These are phyloP conservation scores for Apiosordaria backusii DNA, from an alignment of 495 filamentous ascomycete species.

Conservation along the genomic window DNA sequence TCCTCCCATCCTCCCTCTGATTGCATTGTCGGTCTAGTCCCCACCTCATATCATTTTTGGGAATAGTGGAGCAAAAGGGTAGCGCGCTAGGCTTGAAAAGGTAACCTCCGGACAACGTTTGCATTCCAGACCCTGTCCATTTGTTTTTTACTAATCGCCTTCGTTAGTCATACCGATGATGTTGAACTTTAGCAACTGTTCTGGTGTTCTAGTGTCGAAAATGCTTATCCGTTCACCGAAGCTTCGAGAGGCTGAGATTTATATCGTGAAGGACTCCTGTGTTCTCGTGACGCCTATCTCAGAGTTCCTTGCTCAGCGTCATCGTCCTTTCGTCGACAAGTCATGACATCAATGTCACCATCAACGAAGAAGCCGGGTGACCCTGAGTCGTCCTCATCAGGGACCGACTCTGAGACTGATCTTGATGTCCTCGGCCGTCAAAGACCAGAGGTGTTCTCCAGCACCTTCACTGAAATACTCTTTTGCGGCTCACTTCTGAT, in stretches of 20 bases:
- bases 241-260: background rate
- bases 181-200: background rate
- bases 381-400: background rate
- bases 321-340: background rate
- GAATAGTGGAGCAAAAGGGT: background rate
- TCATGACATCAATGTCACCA: background rate
- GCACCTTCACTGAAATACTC: constrained; percentile 57
- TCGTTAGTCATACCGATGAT: background rate
- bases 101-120: background rate
- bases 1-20: background rate
- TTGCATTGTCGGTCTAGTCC: background rate
- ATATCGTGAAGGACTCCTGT: background rate
- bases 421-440: constrained; percentile 69
- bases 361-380: background rate
- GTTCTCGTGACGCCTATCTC: background rate
- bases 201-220: background rate
- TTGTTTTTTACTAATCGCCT: background rate
- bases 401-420: constrained; percentile 13
- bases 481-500: constrained; percentile 72
- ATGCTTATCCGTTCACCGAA: background rate
- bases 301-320: background rate
- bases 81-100: background rate
- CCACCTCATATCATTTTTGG: background rate
- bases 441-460: constrained; percentile 62
- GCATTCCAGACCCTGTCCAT: background rate